Conservation (phyloP, 1,139 yeast genomes). For the Pneumocystis sp. region DNA sequence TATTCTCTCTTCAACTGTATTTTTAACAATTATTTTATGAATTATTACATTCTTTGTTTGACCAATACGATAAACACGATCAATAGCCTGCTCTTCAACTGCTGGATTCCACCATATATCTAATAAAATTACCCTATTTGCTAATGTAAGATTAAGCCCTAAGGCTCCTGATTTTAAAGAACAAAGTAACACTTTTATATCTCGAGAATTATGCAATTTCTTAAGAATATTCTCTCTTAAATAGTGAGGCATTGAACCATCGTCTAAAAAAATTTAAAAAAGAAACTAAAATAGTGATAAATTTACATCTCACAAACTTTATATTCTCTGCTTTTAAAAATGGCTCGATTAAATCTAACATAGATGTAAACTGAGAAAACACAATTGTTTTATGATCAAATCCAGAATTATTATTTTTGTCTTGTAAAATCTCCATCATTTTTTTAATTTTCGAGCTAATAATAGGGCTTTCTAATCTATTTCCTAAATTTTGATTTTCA, state of each 20-base stretch:
- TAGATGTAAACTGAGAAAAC: constrained; percentile 71
- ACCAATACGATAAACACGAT: constrained; percentile 47
- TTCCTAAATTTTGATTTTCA: background rate
- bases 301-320: constrained; percentile 32
- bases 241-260: constrained; percentile 13
- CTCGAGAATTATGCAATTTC: constrained; percentile 4
- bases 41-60: constrained; percentile 74
- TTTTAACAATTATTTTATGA: constrained; percentile 88
- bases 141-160: constrained; percentile 43
- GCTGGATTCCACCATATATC: constrained; percentile 62
- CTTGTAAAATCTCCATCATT: constrained; percentile 3
- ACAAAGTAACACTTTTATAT: constrained; percentile 31
- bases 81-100: constrained; percentile 45
- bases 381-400: constrained; percentile 39
- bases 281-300: background rate
- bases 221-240: constrained; percentile 7
- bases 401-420: background rate
- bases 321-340: constrained; percentile 37
- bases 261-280: constrained; percentile 4
- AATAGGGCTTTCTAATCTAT: background rate
- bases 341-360: constrained; percentile 55
- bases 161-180: constrained; percentile 45
- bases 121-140: constrained; percentile 38
- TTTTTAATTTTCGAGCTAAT: constrained; percentile 5
- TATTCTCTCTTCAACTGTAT: constrained; percentile 94